Percentiles rank a stretch among this genome's conserved stretches.
These are phyloP conservation scores for Houttuynia cordata DNA, from an alignment of 164 flowering plant genomes.

Conservation along the genomic window DNA sequence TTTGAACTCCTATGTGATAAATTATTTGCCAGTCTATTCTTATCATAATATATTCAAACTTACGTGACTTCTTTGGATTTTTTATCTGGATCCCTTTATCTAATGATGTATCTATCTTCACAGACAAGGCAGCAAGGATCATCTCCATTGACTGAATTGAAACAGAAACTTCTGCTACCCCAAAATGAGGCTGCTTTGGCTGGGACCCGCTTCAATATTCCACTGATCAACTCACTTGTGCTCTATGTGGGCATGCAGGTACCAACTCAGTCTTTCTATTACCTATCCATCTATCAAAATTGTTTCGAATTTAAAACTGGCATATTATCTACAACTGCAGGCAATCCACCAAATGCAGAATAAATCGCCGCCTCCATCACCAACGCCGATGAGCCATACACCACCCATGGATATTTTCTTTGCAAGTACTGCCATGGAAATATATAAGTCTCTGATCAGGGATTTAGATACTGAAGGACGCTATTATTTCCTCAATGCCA, in stretches of 20 bases:
- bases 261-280: not conserved
- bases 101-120: not conserved
- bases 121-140: conserved; percentile 80
- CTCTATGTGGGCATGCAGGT: conserved; percentile 99
- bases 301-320: not conserved
- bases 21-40: not conserved
- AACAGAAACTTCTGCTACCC: conserved; percentile 67
- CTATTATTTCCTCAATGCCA: conserved; percentile 83
- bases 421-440: conserved; percentile 68
- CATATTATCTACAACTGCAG: conserved; percentile 20
- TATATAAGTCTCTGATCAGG: conserved; percentile 55
- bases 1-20: not conserved
- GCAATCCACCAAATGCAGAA: conserved; percentile 82
- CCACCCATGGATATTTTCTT: conserved; percentile 44
- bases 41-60: too few relatives aligned
- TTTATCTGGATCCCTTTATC: not conserved
- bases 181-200: conserved; percentile 54
- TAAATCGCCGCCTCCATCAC: conserved; percentile 21
- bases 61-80: too few relatives aligned
- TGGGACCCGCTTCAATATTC: conserved; percentile 89
- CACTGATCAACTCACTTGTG: conserved; percentile 91
- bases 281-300: not conserved
- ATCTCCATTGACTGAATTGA: conserved; percentile 58
- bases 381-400: conserved; percentile 15
- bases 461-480: conserved; percentile 96